A percentile compares a stretch with the other conserved stretches of the same genome.
Conservation (phyloP, 192 early-diverging fungal species). For the Entomortierella beljakovae region DNA sequence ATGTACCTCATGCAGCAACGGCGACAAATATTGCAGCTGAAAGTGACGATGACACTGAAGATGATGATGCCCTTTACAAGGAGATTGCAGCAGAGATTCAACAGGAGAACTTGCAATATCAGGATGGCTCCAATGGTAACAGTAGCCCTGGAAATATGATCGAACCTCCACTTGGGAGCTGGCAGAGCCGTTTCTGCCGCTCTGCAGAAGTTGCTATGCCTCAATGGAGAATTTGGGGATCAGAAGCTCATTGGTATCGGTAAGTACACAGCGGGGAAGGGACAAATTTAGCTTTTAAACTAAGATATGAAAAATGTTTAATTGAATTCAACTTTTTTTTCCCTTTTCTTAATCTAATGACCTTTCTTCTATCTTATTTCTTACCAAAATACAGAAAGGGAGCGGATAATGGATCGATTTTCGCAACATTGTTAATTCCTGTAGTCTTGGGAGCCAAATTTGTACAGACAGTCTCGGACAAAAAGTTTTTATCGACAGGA, state of each 20-base stretch:
- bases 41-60: constrained; percentile 44
- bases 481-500: constrained; percentile 34
- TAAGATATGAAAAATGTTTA: no score
- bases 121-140: constrained; percentile 6
- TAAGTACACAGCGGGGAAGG: no score
- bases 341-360: background rate
- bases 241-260: constrained; percentile 53
- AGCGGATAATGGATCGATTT: constrained; percentile 69
- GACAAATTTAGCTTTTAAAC: no score
- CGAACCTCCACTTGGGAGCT: constrained; percentile 11
- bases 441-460: constrained; percentile 65
- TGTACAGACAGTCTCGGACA: constrained; percentile 52
- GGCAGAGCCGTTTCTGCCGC: constrained; percentile 36
- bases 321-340: no score
- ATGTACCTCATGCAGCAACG: constrained; percentile 5
- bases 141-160: constrained; percentile 9
- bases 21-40: constrained; percentile 25
- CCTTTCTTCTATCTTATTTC: background rate
- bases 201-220: constrained; percentile 32
- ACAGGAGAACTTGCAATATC: constrained; percentile 17
- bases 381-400: constrained; percentile 49
- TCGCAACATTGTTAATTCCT: constrained; percentile 61
- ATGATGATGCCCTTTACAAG: constrained; percentile 28
- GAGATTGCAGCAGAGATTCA: constrained; percentile 33
- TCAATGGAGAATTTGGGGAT: constrained; percentile 52